phyloP scores from a whole-genome alignment of 768 basidiomycete species.

The Phallus indusiatus region DNA sequence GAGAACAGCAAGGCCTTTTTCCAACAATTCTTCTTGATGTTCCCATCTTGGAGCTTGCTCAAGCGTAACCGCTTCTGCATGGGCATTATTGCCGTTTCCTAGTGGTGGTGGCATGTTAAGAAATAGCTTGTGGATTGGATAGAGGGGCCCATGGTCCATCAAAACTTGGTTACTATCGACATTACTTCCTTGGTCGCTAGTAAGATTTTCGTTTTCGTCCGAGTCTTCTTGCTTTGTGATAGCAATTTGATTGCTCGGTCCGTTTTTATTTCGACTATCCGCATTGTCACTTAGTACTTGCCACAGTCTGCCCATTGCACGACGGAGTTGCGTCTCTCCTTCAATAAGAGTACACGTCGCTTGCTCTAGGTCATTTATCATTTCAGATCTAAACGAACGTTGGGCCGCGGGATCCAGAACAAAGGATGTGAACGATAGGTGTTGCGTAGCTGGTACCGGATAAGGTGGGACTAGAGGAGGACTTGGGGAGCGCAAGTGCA shows the following conservation, averaged over 20 bases:
- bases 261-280: not conserved
- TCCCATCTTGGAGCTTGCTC: constrained; percentile 46
- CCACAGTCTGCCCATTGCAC: constrained; percentile 73
- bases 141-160: not conserved
- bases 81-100: not conserved
- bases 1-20: constrained; percentile 63
- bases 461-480: constrained; percentile 75
- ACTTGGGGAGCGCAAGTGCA: constrained; percentile 71
- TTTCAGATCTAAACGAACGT: constrained; percentile 70
- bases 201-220: constrained; percentile 28
- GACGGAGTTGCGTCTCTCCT: constrained; percentile 64
- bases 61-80: constrained; percentile 26
- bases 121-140: constrained; percentile 5
- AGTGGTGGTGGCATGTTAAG: not conserved
- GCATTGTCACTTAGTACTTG: constrained; percentile 57
- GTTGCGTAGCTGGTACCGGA: constrained; percentile 53
- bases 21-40: constrained; percentile 52
- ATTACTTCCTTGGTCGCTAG: constrained; percentile 22
- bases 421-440: constrained; percentile 72
- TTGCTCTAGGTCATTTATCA: constrained; percentile 71
- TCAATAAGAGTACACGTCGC: constrained; percentile 80
- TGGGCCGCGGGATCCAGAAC: constrained; percentile 80
- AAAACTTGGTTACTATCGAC: not conserved
- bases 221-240: constrained; percentile 20
- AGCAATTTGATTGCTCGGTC: not conserved